These are phyloP conservation scores for Tetragonia tetragonoides DNA, from an alignment of 148 eudicot genomes.

Conservation along the genomic window DNA sequence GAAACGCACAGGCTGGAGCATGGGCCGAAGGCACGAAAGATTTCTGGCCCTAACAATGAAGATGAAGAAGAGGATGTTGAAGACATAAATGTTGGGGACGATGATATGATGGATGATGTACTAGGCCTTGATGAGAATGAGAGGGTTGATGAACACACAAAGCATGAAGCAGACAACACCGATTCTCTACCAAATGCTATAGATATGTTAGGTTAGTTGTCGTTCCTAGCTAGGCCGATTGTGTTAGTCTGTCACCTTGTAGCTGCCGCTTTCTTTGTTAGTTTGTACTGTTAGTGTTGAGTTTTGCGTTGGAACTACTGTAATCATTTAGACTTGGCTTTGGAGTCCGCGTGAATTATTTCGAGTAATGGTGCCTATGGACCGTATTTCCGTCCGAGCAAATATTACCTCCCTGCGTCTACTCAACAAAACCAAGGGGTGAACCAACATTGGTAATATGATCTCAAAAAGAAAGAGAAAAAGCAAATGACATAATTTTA, in stretches of 20 bases:
- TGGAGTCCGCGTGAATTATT: too few relatives aligned
- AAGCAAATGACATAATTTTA: too few relatives aligned
- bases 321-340: neutral
- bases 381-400: too few relatives aligned
- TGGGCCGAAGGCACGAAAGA: slow-evolving; percentile 85
- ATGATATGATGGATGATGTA: slow-evolving; percentile 92
- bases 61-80: slow-evolving; percentile 99
- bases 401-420: too few relatives aligned
- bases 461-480: too few relatives aligned
- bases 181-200: neutral
- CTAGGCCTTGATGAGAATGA: slow-evolving; percentile 66
- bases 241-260: neutral
- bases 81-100: slow-evolving; percentile 87
- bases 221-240: neutral
- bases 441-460: too few relatives aligned
- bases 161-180: slow-evolving; percentile 45
- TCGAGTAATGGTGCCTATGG: too few relatives aligned
- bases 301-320: neutral
- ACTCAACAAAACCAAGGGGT: too few relatives aligned
- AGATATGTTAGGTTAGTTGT: neutral
- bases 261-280: slow-evolving; percentile 1
- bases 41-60: slow-evolving; percentile 62
- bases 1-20: slow-evolving; percentile 95
- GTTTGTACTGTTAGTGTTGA: neutral
- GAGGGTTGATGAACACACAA: slow-evolving; percentile 53